Evolutionary conservation across 2,329 filamentous ascomycete genomes (phyloP).

Genomic region (Verticillium alfalfae): DNA sequence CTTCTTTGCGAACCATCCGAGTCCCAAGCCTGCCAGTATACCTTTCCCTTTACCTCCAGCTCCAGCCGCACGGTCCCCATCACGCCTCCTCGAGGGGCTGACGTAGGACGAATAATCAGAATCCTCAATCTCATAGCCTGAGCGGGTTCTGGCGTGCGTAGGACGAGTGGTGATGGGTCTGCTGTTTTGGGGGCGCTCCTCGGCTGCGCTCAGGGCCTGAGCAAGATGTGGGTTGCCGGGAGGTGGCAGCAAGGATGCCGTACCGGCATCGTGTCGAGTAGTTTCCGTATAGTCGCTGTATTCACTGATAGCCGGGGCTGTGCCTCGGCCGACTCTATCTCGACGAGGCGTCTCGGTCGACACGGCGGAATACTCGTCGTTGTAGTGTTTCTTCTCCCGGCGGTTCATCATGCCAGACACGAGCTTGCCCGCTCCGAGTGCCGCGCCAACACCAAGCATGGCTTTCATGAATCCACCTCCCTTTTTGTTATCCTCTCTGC

Average conservation of each 20-base stretch:
- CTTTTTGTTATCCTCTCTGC: constrained; percentile 24
- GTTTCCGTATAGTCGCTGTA: constrained; percentile 41
- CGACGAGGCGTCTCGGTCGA: constrained; percentile 55
- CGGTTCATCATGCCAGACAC: constrained; percentile 54
- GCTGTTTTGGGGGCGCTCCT: constrained; percentile 27
- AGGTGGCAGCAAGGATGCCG: constrained; percentile 40
- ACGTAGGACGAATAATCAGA: constrained; percentile 57
- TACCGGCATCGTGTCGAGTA: constrained; percentile 20
- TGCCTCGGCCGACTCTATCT: constrained; percentile 29
- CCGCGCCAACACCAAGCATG: constrained; percentile 54
- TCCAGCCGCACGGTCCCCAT: constrained; percentile 31
- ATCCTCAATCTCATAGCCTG: constrained; percentile 39
- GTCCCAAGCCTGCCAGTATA: constrained; percentile 54
- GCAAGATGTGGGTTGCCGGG: constrained; percentile 36
- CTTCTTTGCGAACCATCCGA: constrained; percentile 64
- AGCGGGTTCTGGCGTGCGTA: constrained; percentile 37
- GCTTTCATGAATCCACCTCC: constrained; percentile 54
- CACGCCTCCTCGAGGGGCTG: constrained; percentile 55
- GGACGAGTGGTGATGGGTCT: constrained; percentile 41
- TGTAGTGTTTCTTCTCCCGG: constrained; percentile 35
- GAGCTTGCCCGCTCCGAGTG: constrained; percentile 57
- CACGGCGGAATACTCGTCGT: constrained; percentile 60
- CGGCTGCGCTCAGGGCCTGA: constrained; percentile 40
- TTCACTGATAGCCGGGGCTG: constrained; percentile 40
- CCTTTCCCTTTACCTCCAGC: constrained; percentile 48